Percentiles rank a stretch among this genome's conserved stretches.
Evolutionary conservation across 257 asterid species (phyloP).

Genomic region (Marsdenia floribunda): DNA sequence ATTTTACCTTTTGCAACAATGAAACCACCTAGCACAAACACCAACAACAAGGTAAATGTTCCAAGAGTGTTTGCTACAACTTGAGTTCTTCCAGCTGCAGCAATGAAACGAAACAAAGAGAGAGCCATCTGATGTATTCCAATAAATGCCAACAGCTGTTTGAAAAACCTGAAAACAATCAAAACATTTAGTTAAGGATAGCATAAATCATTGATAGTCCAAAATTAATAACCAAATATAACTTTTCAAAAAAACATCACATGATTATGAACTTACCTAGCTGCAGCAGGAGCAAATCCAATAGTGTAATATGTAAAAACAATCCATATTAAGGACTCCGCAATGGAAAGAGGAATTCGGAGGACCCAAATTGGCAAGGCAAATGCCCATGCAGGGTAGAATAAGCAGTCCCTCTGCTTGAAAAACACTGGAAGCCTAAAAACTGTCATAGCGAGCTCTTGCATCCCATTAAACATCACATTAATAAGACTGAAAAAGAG

Average conservation of each 20-base stretch:
- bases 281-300: constrained; percentile 77
- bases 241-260: not conserved
- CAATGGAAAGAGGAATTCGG: constrained; percentile 54
- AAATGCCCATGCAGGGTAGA: constrained; percentile 91
- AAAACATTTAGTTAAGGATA: not conserved
- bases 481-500: constrained; percentile 72
- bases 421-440: constrained; percentile 76
- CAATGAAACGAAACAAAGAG: constrained; percentile 68
- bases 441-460: constrained; percentile 74
- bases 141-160: constrained; percentile 60
- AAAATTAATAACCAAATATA: not conserved
- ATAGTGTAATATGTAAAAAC: constrained; percentile 69
- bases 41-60: constrained; percentile 56
- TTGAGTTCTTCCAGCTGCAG: constrained; percentile 68
- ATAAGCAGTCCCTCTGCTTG: constrained; percentile 69
- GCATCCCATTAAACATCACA: constrained; percentile 84
- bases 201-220: not conserved
- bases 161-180: constrained; percentile 53
- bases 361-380: constrained; percentile 82
- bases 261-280: constrained; percentile 34
- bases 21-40: constrained; percentile 77
- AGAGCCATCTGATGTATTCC: constrained; percentile 83
- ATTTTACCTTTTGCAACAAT: constrained; percentile 56
- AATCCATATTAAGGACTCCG: constrained; percentile 69
- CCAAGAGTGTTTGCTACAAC: constrained; percentile 75